These are phyloP conservation scores for Peziza echinospora DNA, from an alignment of 495 filamentous ascomycete species.

Conservation along the genomic window DNA sequence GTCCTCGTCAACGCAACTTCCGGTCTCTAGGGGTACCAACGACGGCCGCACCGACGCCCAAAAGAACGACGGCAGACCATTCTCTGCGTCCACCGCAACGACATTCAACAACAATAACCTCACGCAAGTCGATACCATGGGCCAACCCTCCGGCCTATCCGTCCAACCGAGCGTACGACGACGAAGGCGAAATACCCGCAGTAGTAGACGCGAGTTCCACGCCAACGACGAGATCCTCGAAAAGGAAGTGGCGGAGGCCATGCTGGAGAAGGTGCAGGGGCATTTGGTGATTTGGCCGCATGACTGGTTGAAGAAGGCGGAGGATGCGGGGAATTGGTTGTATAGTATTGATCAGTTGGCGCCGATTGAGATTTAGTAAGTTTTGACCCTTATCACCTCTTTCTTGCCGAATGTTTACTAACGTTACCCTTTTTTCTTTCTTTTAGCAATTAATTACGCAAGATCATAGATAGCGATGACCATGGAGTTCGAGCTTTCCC, in stretches of 20 bases:
- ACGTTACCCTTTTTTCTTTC: too few species aligned
- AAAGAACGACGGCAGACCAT: slow-evolving; percentile 1
- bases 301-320: slow-evolving; percentile 81
- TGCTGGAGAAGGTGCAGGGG: slow-evolving; percentile 67
- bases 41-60: slow-evolving; percentile 6
- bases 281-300: slow-evolving; percentile 81
- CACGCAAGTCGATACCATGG: slow-evolving; percentile 29
- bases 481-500: too few species aligned
- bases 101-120: slow-evolving; percentile 21
- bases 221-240: slow-evolving; percentile 50
- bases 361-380: slow-evolving; percentile 94
- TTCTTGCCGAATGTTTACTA: too few species aligned
- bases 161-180: slow-evolving; percentile 26
- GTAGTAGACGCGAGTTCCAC: slow-evolving; percentile 48
- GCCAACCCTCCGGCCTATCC: slow-evolving; percentile 24
- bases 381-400: too few species aligned
- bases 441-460: too few species aligned
- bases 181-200: slow-evolving; percentile 55
- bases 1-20: background rate
- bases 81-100: background rate
- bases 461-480: too few species aligned
- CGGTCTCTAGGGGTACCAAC: slow-evolving; percentile 2
- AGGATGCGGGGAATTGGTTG: slow-evolving; percentile 85
- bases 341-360: slow-evolving; percentile 91
- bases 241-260: slow-evolving; percentile 50